phyloP scores from a whole-genome alignment of 305 asterid genomes.

The Vinca major region DNA sequence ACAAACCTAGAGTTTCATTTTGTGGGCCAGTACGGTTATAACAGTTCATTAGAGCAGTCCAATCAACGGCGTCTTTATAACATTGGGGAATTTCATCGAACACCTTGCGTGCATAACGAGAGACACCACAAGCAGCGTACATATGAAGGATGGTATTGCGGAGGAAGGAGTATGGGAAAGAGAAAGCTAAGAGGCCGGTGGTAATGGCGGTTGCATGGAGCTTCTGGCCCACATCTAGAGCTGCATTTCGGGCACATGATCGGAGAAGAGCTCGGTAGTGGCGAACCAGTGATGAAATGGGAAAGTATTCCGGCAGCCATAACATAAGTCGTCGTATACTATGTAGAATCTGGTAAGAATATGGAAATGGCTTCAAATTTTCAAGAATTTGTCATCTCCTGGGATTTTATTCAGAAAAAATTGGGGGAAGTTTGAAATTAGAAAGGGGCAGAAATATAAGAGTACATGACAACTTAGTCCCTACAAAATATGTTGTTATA shows the following conservation, averaged over 20 bases:
- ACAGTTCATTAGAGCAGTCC: conserved; percentile 66
- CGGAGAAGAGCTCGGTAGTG: conserved; percentile 52
- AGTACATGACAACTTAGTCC: too few species aligned
- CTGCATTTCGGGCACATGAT: conserved; percentile 42
- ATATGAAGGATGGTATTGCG: conserved; percentile 45
- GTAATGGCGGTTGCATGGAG: conserved; percentile 57
- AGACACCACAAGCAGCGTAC: conserved; percentile 50
- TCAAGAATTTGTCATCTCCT: neutral
- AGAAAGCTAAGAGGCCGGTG: conserved; percentile 33
- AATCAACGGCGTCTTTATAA: conserved; percentile 53
- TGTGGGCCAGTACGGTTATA: conserved; percentile 34
- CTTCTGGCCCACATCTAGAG: conserved; percentile 39
- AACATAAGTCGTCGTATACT: neutral
- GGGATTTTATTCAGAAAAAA: too few species aligned
- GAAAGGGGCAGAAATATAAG: too few species aligned
- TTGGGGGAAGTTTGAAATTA: too few species aligned
- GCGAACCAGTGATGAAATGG: conserved; percentile 41
- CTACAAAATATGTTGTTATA: too few species aligned
- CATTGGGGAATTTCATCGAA: conserved; percentile 54
- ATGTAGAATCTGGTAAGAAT: neutral
- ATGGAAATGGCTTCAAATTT: neutral
- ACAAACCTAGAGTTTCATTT: conserved; percentile 36
- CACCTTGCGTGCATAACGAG: conserved; percentile 41
- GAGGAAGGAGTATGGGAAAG: conserved; percentile 36
- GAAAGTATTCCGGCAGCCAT: conserved; percentile 36